Evolutionary conservation across 2,329 filamentous ascomycete species (phyloP), one percentile per base, ranked within the genome.

Genomic region (Exophiala viscosa): DNA sequence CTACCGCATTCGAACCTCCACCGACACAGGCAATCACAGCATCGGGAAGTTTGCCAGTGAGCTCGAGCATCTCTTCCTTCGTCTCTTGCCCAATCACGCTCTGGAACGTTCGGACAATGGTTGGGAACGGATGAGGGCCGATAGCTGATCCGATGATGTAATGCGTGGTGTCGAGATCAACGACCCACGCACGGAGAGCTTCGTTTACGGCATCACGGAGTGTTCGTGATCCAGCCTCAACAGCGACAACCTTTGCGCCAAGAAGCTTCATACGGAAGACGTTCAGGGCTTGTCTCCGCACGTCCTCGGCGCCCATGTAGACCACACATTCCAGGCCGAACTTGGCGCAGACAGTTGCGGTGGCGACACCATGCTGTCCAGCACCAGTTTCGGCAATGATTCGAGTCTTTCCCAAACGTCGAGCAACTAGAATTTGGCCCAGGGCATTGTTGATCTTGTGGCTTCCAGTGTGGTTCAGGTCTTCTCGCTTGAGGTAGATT

Each of bases 361-460:
- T 97, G 2, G 93, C 93, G 34, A 99, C 93, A 76, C 93, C 93
- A 72, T 99, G 93, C 74, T 99, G 93, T 14, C 93, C 93, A 48
- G 93, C 93, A 62, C 93, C 93, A 13, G 93, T 99, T 75, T 99
- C 93, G 44, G 93, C 93, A 63, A 99, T 99, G 64, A 99, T 97
- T 69, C 90, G 87, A 5, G 86, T 96, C 81, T 99, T 99, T 45
- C 93, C 93, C 44, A 99, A 74, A 57, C 90, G 80, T 63, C 81
- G 81, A 1, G 93, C 93, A 35, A 99, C 76, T 11, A 99, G 81
- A 44, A 96, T 84, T 71, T 99, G 93, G 2, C 93, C 93, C 7
- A 99, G 77, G 0, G 93, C 93, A 66, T 99, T 99, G 78, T 99
- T 99, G 78, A 99, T 97, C 81, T 99, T 99, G 80, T 99, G 93